Percentiles rank a stretch among this genome's conserved stretches.
These are phyloP conservation scores for Radiomyces spectabilis DNA, from an alignment of 192 early-diverging fungal genomes.

Conservation along the genomic window DNA sequence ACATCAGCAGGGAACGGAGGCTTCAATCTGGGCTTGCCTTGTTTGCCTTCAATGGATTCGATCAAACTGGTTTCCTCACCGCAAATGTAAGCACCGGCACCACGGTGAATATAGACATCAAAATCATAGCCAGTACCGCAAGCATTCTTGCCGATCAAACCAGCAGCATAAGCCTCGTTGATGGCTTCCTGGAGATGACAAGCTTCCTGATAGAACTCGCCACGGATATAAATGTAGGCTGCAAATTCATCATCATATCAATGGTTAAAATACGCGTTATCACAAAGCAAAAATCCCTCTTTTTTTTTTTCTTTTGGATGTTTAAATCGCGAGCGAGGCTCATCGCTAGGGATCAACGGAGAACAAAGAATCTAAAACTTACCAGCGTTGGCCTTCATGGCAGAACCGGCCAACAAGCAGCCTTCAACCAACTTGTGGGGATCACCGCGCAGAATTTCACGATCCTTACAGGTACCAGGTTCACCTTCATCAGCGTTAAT, in stretches of 20 bases:
- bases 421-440: constrained; percentile 98
- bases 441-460: constrained; percentile 79
- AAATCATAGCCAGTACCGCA: constrained; percentile 95
- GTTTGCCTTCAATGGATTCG: constrained; percentile 91
- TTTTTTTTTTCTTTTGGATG: not conserved
- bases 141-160: constrained; percentile 98
- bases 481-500: constrained; percentile 99
- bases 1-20: constrained; percentile 99
- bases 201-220: constrained; percentile 95
- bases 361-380: not conserved
- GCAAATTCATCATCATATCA: no score
- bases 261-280: no score
- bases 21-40: constrained; percentile 98
- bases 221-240: constrained; percentile 95
- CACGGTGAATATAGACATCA: constrained; percentile 96
- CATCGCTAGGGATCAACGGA: no score
- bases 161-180: constrained; percentile 92
- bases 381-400: constrained; percentile 93
- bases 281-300: constrained; percentile 31
- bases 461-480: constrained; percentile 97
- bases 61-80: constrained; percentile 92
- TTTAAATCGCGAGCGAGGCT: no score
- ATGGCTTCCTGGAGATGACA: constrained; percentile 90
- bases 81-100: constrained; percentile 97
- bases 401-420: constrained; percentile 89